Evolutionary conservation across 345 rosid species (phyloP).

Genomic region (Lenwebbia sp.): DNA sequence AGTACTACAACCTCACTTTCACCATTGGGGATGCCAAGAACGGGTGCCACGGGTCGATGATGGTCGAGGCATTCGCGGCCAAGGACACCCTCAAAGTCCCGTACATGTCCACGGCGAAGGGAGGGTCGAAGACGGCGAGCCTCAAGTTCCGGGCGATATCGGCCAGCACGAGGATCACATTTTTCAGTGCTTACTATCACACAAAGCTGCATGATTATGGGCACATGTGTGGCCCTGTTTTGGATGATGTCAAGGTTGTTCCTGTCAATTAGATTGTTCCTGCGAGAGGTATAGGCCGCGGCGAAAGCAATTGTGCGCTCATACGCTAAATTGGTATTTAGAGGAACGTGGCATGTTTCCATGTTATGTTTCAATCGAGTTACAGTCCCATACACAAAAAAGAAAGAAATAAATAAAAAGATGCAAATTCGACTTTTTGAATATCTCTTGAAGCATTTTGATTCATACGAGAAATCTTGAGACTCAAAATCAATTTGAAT

Average conservation of each 20-base stretch:
- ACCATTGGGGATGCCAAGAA: conserved; percentile 66
- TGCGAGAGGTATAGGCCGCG: background rate
- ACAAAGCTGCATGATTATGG: conserved; percentile 62
- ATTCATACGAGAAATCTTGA: background rate
- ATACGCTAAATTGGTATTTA: background rate
- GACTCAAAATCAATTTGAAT: background rate
- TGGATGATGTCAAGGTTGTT: conserved; percentile 53
- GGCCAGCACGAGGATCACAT: conserved; percentile 52
- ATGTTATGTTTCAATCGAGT: background rate
- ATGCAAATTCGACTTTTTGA: background rate
- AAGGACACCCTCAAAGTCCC: conserved; percentile 25
- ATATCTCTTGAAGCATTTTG: background rate
- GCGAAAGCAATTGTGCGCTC: background rate
- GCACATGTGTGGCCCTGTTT: conserved; percentile 79
- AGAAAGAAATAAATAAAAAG: background rate
- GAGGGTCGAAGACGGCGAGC: conserved; percentile 34
- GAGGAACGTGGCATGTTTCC: background rate
- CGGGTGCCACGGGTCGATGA: conserved; percentile 73
- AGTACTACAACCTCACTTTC: conserved; percentile 43
- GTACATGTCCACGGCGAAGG: conserved; percentile 37
- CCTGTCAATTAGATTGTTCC: background rate
- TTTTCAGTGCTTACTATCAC: conserved; percentile 66
- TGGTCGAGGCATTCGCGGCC: conserved; percentile 69
- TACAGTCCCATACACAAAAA: background rate
- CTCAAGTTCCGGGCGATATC: conserved; percentile 37